Percentiles rank a stretch among this genome's conserved stretches.
phyloP scores from a whole-genome alignment of 2,329 filamentous ascomycete species.

The Fulvia fulva region DNA sequence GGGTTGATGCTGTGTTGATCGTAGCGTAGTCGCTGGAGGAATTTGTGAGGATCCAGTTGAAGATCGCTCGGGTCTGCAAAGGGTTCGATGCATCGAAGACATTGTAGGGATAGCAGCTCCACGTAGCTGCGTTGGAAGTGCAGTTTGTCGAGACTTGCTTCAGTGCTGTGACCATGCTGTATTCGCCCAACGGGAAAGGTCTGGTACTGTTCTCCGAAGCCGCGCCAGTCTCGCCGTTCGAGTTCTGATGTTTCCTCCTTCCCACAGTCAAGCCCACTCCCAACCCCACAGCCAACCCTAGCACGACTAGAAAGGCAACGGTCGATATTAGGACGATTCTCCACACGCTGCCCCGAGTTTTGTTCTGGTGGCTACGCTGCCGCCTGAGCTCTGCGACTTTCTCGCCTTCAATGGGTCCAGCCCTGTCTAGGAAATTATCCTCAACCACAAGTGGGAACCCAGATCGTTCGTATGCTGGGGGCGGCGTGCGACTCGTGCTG shows the following conservation, averaged over 20 bases:
- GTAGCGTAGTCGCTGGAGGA: conserved; percentile 38
- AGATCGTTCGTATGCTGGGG: conserved; percentile 28
- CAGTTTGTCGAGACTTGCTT: conserved; percentile 53
- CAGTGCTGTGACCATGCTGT: conserved; percentile 57
- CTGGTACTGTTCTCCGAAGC: neutral
- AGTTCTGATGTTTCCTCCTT: conserved; percentile 17
- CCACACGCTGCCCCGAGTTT: conserved; percentile 36
- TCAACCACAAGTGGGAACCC: conserved; percentile 13
- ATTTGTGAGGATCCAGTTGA: conserved; percentile 59
- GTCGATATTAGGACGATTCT: conserved; percentile 38
- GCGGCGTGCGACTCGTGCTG: conserved; percentile 17
- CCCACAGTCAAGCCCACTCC: conserved; percentile 32
- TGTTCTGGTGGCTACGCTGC: conserved; percentile 13
- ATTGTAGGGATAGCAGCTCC: conserved; percentile 59
- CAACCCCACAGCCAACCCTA: conserved; percentile 39
- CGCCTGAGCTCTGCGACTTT: conserved; percentile 27
- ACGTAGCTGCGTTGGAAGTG: conserved; percentile 55
- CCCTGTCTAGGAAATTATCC: conserved; percentile 9
- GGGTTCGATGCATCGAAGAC: conserved; percentile 41
- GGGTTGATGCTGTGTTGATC: conserved; percentile 56
- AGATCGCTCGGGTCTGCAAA: conserved; percentile 44
- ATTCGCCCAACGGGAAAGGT: conserved; percentile 60
- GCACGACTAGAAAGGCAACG: conserved; percentile 35
- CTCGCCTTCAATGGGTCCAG: conserved; percentile 26
- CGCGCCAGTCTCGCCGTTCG: neutral